These are phyloP conservation scores for Mortierella sp. DNA, from an alignment of 371 early-diverging fungal genomes.

Conservation along the genomic window DNA sequence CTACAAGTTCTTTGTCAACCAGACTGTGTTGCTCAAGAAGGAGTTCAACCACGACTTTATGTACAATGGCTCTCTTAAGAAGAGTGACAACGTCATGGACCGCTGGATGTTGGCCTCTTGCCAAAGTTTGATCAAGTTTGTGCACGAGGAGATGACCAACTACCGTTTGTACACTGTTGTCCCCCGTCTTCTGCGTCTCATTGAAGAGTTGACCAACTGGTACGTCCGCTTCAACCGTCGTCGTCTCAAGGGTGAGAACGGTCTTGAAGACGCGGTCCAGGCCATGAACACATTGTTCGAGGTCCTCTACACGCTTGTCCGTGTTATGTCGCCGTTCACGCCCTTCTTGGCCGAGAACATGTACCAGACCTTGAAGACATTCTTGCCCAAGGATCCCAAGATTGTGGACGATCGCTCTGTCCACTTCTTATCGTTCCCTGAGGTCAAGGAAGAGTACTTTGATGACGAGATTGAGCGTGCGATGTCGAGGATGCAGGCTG, in stretches of 20 bases:
- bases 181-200: constrained; percentile 88
- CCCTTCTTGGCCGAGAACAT: constrained; percentile 99
- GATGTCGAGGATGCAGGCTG: constrained; percentile 95
- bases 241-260: constrained; percentile 96
- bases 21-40: constrained; percentile 90
- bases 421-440: constrained; percentile 95
- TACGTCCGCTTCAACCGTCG: constrained; percentile 99
- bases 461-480: constrained; percentile 94
- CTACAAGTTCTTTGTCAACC: constrained; percentile 96
- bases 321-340: constrained; percentile 98
- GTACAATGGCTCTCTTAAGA: constrained; percentile 75
- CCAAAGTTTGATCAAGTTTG: constrained; percentile 92
- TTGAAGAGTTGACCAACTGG: constrained; percentile 99
- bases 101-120: constrained; percentile 97
- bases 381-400: constrained; percentile 70
- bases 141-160: constrained; percentile 92
- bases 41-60: constrained; percentile 83
- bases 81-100: constrained; percentile 95
- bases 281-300: constrained; percentile 96
- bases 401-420: constrained; percentile 86
- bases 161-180: constrained; percentile 98
- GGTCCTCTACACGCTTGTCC: constrained; percentile 92
- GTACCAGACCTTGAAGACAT: constrained; percentile 93
- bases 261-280: constrained; percentile 83
- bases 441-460: constrained; percentile 94